Conservation (phyloP, 345 rosid genomes). For the Murraya paniculata region DNA sequence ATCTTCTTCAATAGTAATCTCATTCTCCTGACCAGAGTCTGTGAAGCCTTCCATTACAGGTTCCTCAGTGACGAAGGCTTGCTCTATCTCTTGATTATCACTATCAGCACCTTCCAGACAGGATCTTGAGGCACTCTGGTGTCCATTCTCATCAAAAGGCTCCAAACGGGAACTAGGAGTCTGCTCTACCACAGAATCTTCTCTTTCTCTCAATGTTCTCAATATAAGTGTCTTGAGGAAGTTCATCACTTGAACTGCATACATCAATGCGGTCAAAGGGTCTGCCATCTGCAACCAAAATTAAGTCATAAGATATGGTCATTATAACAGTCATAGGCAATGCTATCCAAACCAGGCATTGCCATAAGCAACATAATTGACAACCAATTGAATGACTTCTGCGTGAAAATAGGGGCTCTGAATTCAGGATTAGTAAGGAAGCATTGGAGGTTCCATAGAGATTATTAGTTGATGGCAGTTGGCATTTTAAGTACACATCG, state of each 20-base stretch:
- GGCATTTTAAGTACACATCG: neutral
- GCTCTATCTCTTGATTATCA: slow-evolving; percentile 41
- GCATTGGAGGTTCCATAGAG: neutral
- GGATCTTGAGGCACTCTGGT: slow-evolving; percentile 48
- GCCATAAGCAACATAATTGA: neutral
- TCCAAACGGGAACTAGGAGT: slow-evolving; percentile 36
- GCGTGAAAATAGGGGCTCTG: neutral
- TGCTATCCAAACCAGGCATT: neutral
- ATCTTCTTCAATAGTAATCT: slow-evolving; percentile 28
- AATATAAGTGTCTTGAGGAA: slow-evolving; percentile 77
- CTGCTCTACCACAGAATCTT: slow-evolving; percentile 51
- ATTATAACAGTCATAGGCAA: neutral
- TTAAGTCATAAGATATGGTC: neutral
- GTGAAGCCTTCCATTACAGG: slow-evolving; percentile 30
- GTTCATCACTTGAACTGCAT: slow-evolving; percentile 97
- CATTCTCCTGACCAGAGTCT: slow-evolving; percentile 24
- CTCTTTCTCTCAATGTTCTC: slow-evolving; percentile 62
- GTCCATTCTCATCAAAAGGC: slow-evolving; percentile 67
- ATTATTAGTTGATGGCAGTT: neutral
- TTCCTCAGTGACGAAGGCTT: slow-evolving; percentile 34
- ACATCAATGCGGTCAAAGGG: slow-evolving; percentile 91
- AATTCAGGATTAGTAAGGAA: neutral
- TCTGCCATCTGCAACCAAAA: slow-evolving; percentile 76
- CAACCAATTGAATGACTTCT: neutral
- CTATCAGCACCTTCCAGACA: slow-evolving; percentile 24